Evolutionary conservation across 2,329 filamentous ascomycete genomes (phyloP).

Genomic region (Claviceps sorghi): DNA sequence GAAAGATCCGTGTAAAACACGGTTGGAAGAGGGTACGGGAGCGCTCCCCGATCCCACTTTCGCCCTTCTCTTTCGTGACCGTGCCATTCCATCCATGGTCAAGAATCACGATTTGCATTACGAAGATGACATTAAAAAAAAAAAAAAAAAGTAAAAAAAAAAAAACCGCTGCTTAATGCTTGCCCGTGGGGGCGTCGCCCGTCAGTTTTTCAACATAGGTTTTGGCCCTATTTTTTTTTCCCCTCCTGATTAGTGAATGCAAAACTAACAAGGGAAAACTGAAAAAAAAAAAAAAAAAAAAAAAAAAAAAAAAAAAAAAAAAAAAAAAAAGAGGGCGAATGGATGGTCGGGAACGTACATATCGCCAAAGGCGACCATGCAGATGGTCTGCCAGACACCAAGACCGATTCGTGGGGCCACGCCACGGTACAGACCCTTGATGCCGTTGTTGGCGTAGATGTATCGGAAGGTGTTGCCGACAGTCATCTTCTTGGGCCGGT

Average conservation of each 20-base stretch:
- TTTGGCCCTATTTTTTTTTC: conserved; percentile 38
- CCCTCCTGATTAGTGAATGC: not conserved
- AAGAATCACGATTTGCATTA: not conserved
- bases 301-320: no score
- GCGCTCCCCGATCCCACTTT: no score
- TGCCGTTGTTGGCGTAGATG: conserved; percentile 78
- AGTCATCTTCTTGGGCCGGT: conserved; percentile 97
- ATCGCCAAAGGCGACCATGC: conserved; percentile 98
- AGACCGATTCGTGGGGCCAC: conserved; percentile 88
- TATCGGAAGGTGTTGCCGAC: conserved; percentile 75
- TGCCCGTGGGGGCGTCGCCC: conserved; percentile 48
- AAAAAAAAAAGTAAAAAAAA: no score
- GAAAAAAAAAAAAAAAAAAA: not conserved
- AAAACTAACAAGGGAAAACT: not conserved
- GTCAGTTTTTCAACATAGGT: conserved; percentile 52
- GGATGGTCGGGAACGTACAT: conserved; percentile 48
- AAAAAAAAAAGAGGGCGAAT: not conserved
- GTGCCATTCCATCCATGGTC: not conserved
- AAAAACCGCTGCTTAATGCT: conserved; percentile 46
- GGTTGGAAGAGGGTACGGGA: not conserved
- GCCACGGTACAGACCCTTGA: conserved; percentile 89
- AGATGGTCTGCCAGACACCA: conserved; percentile 97
- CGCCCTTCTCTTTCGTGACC: no score
- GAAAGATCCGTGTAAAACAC: not conserved
- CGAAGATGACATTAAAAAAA: not conserved